phyloP scores from a whole-genome alignment of 1,284 basidiomycete species.

The Puccinia triticina region DNA sequence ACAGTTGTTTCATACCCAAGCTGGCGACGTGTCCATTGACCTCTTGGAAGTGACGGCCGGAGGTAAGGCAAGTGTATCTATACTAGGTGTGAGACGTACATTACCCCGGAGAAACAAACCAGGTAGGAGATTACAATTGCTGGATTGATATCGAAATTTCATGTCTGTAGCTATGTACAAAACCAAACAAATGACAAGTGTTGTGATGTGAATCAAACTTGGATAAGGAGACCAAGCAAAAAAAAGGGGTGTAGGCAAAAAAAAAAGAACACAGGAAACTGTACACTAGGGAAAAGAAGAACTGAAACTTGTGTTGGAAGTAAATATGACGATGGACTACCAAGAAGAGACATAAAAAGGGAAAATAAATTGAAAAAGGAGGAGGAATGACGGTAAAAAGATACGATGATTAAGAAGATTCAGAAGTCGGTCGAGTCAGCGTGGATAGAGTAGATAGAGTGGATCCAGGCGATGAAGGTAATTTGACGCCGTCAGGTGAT shows the following conservation, averaged over 20 bases:
- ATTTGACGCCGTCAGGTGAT: conserved; percentile 22
- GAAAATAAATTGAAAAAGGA: neutral
- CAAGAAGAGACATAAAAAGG: neutral
- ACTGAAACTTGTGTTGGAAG: neutral
- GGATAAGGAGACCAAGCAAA: neutral
- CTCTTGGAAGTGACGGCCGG: too few species aligned
- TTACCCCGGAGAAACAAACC: too few species aligned
- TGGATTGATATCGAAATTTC: too few species aligned
- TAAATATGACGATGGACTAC: neutral
- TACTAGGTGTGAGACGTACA: too few species aligned
- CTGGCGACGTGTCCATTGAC: too few species aligned
- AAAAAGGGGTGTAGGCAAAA: neutral
- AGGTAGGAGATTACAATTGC: too few species aligned
- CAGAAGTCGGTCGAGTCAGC: conserved; percentile 40
- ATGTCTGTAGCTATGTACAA: too few species aligned
- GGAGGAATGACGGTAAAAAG: neutral
- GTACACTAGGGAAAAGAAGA: neutral
- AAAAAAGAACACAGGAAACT: neutral
- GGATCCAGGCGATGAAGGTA: conserved; percentile 43
- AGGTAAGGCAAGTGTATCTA: too few species aligned
- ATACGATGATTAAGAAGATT: conserved; percentile 4
- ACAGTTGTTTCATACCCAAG: too few species aligned
- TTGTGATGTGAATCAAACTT: neutral
- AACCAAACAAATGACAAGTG: too few species aligned
- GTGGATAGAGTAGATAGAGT: conserved; percentile 45